Conservation (phyloP, 1,284 basidiomycete species). For the Sphaerobolus stellatus region DNA sequence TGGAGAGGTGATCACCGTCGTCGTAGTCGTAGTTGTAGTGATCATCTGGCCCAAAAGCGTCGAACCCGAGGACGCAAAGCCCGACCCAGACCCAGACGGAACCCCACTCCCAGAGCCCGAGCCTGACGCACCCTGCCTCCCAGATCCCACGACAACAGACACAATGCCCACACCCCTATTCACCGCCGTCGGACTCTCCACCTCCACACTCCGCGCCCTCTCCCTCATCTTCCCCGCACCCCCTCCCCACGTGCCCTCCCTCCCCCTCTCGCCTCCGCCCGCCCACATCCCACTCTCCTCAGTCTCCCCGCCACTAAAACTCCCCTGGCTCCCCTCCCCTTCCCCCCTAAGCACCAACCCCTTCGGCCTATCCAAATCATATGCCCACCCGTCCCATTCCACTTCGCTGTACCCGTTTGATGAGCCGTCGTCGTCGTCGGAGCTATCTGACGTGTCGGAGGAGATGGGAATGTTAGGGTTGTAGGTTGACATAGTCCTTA, state of each 20-base stretch:
- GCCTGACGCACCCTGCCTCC: too few relatives aligned
- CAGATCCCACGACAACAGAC: too few relatives aligned
- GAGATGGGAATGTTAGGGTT: too few relatives aligned
- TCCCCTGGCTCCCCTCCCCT: not conserved
- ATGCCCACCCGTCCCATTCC: conserved; percentile 14
- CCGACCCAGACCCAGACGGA: too few relatives aligned
- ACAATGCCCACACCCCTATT: too few relatives aligned
- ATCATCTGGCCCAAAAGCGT: not conserved
- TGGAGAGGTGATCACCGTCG: not conserved
- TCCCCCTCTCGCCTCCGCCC: too few relatives aligned
- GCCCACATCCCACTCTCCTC: not conserved
- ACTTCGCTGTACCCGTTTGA: conserved; percentile 3
- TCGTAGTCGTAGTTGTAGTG: not conserved
- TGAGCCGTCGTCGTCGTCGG: conserved; percentile 7
- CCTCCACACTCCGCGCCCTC: too few relatives aligned
- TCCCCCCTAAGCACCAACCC: not conserved
- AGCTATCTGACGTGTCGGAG: conserved; percentile 1
- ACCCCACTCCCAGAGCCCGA: too few relatives aligned
- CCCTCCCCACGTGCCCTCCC: too few relatives aligned
- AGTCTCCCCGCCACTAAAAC: not conserved
- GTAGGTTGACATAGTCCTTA: too few relatives aligned
- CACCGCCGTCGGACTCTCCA: too few relatives aligned
- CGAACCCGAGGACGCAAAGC: not conserved
- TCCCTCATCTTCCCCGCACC: too few relatives aligned
- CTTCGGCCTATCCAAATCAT: conserved; percentile 10